A percentile compares a stretch with the other conserved stretches of the same genome.
These are phyloP conservation scores for Ustilago loliicola DNA, from an alignment of 1,284 basidiomycete genomes.

Conservation along the genomic window DNA sequence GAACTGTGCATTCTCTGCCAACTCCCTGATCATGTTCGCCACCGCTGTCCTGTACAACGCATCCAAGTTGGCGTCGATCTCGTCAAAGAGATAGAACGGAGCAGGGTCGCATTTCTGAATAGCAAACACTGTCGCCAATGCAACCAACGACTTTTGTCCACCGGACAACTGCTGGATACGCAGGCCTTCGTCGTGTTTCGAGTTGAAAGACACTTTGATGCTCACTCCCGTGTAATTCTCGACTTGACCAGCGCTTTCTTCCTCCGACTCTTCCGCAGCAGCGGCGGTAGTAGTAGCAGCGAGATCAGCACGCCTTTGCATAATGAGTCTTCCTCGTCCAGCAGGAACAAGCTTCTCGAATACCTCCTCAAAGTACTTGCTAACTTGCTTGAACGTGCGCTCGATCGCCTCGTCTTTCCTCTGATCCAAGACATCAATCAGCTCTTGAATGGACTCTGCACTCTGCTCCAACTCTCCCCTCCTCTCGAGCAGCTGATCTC, in stretches of 20 bases:
- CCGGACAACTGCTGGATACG: slow-evolving; percentile 97
- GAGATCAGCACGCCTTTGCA: slow-evolving; percentile 86
- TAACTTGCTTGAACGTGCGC: slow-evolving; percentile 97
- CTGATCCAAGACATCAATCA: slow-evolving; percentile 95
- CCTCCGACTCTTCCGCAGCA: slow-evolving; percentile 71
- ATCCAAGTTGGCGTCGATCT: slow-evolving; percentile 98
- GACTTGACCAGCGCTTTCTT: slow-evolving; percentile 71
- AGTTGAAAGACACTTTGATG: slow-evolving; percentile 99
- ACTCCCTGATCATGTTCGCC: slow-evolving; percentile 93
- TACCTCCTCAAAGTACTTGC: slow-evolving; percentile 94
- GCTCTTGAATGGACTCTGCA: slow-evolving; percentile 87
- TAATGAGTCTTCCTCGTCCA: slow-evolving; percentile 89
- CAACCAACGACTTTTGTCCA: slow-evolving; percentile 97
- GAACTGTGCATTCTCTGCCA: slow-evolving; percentile 90
- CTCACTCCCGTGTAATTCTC: slow-evolving; percentile 97
- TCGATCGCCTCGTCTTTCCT: slow-evolving; percentile 99
- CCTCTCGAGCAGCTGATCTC: slow-evolving; percentile 87
- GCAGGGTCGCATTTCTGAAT: slow-evolving; percentile 99
- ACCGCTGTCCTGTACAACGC: slow-evolving; percentile 97
- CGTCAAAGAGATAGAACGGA: slow-evolving; percentile 99
- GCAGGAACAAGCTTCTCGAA: slow-evolving; percentile 97
- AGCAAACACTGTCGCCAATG: slow-evolving; percentile 95
- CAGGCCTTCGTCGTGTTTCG: slow-evolving; percentile 93
- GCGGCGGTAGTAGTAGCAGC: slow-evolving; percentile 64
- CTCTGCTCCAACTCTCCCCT: slow-evolving; percentile 91